Evolutionary conservation across 2,329 filamentous ascomycete genomes (phyloP), one percentile per base, ranked within the genome.

Genomic region (Paracamarosporium sp.): DNA sequence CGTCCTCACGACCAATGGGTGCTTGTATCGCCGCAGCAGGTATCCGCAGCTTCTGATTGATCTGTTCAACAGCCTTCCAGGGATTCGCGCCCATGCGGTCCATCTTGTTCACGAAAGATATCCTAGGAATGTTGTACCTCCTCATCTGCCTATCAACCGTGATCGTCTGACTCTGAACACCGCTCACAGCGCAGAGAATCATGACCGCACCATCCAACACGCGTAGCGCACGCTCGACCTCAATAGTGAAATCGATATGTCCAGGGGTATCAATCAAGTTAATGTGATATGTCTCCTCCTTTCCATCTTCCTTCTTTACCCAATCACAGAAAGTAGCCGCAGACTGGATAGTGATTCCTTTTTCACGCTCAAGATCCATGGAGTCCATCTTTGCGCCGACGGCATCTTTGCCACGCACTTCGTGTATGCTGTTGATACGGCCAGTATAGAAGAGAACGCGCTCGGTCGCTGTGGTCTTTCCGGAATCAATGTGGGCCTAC

Each of bases 91-190:
- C 95, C 90, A 97, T 97, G 65, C 95, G 90, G 75, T 99, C 95
- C 94, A 99, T 98, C 85, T 99, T 99, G 83, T 99, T 99, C 76
- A 99, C 88, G 73, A 99, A 99, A 53, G 91, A 96, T 76, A 99
- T 89, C 69, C 95, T 87, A 60, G 95, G 95, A 62, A 99, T 89
- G 74, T 98, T 94, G 84, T 99, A 99, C 67, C 95, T 89, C 82
- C 93, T 92, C 95, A 99, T 99, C 82, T 99, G 95, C 68, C 95
- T 87, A 78, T 99, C 93, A 63, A 99, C 95, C 1, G 95, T 99
- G 69, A 97, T 97, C 20, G 95, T 99, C 81, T 99, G 95, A 74
- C 90, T 94, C 80, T 99, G 95, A 31, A 99, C 95, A 74, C 95
- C 95, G 71, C 92, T 96, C 60, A 98, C 95, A 61, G 95, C 95